Conservation (phyloP, 441 rosid genomes). For the Biscutella laevigata region DNA sequence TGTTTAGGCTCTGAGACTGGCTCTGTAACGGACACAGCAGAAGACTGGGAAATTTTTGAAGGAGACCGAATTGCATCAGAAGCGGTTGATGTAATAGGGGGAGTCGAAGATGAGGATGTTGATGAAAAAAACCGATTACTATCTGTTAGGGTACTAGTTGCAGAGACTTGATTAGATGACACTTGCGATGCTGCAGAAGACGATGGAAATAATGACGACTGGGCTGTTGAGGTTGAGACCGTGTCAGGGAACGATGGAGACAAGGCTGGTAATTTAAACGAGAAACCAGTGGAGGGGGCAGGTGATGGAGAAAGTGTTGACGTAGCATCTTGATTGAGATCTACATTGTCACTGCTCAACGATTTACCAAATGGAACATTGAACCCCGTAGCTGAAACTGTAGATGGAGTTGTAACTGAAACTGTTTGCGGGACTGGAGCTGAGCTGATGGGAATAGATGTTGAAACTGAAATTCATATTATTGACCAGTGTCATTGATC, state of each 20-base stretch:
- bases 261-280: slow-evolving; percentile 27
- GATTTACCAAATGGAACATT: slow-evolving; percentile 31
- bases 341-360: slow-evolving; percentile 24
- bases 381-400: slow-evolving; percentile 29
- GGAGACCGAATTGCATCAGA: slow-evolving; percentile 29
- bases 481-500: slow-evolving; percentile 10
- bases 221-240: slow-evolving; percentile 25
- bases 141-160: slow-evolving; percentile 29
- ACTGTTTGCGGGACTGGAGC: slow-evolving; percentile 22
- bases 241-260: slow-evolving; percentile 34
- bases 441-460: slow-evolving; percentile 30
- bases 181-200: slow-evolving; percentile 29
- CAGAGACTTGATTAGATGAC: slow-evolving; percentile 29
- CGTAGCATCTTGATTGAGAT: slow-evolving; percentile 18
- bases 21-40: slow-evolving; percentile 22
- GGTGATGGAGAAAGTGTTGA: slow-evolving; percentile 15
- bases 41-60: slow-evolving; percentile 18
- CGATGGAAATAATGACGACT: slow-evolving; percentile 26
- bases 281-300: slow-evolving; percentile 14
- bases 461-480: slow-evolving; percentile 30
- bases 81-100: slow-evolving; percentile 29
- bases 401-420: slow-evolving; percentile 28
- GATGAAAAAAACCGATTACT: slow-evolving; percentile 27
- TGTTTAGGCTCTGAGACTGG: slow-evolving; percentile 31
- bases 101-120: slow-evolving; percentile 30